Evolutionary conservation across 1,284 basidiomycete species (phyloP).

Genomic region (Trichosporon ovoides): DNA sequence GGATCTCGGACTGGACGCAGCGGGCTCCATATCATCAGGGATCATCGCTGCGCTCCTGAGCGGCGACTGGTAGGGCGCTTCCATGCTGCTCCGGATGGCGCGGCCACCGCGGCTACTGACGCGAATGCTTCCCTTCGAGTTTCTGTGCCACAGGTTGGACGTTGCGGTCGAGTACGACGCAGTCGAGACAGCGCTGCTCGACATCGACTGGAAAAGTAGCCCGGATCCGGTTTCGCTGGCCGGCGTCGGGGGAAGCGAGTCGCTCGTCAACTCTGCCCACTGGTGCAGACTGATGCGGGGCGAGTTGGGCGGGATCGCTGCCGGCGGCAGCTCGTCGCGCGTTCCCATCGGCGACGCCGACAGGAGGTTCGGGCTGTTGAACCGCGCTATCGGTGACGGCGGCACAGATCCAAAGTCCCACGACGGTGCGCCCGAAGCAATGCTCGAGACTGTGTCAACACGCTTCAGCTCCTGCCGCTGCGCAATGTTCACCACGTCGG

Average conservation of each 20-base stretch:
- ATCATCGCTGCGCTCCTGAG: neutral
- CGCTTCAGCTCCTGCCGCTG: conserved; percentile 42
- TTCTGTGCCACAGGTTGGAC: neutral
- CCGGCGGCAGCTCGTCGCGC: neutral
- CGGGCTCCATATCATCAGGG: neutral
- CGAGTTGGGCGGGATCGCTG: conserved; percentile 14
- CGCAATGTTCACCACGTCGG: conserved; percentile 28
- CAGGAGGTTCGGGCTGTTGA: conserved; percentile 11
- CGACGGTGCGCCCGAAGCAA: conserved; percentile 31
- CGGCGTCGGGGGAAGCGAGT: conserved; percentile 18
- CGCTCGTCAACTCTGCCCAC: conserved; percentile 34
- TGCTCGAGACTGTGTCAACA: conserved; percentile 30
- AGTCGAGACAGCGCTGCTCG: neutral
- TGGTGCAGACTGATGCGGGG: conserved; percentile 35
- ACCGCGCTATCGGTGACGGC: conserved; percentile 24
- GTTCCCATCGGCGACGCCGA: conserved; percentile 5
- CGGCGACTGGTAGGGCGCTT: neutral
- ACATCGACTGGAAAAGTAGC: neutral
- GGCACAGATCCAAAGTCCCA: conserved; percentile 42
- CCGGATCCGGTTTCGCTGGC: conserved; percentile 1
- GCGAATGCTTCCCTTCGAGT: conserved; percentile 2
- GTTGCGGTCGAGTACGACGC: conserved; percentile 1
- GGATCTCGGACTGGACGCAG: neutral
- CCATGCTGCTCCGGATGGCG: neutral
- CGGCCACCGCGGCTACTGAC: neutral